phyloP scores from a whole-genome alignment of 768 basidiomycete species.

The Podaxis mareebaensis region DNA sequence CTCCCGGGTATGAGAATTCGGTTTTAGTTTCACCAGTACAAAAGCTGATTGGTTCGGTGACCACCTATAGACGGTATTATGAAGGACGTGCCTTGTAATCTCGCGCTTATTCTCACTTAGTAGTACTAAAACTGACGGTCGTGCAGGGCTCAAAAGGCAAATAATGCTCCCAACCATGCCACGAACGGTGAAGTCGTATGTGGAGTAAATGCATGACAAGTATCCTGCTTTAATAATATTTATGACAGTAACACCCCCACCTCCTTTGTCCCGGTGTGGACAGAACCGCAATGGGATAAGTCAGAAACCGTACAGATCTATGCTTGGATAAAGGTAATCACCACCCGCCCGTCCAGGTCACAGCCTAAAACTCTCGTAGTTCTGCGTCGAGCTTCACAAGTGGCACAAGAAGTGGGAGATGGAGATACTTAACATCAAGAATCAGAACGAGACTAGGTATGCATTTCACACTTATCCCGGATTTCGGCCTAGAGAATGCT shows the following conservation, averaged over 20 bases:
- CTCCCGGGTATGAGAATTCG: neutral
- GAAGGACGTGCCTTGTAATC: neutral
- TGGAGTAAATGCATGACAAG: neutral
- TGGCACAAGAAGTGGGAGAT: constrained; percentile 22
- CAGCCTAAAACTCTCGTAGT: constrained; percentile 18
- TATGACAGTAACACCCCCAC: neutral
- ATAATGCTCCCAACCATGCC: neutral
- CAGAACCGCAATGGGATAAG: neutral
- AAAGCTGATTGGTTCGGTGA: neutral
- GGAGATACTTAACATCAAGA: constrained; percentile 9
- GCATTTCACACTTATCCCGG: neutral
- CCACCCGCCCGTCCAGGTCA: neutral
- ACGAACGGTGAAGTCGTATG: neutral
- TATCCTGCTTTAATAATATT: neutral
- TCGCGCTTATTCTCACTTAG: neutral
- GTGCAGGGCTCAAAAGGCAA: neutral
- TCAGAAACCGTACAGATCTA: constrained; percentile 10
- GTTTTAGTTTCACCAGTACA: neutral
- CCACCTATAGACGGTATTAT: neutral
- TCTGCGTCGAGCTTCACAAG: constrained; percentile 23
- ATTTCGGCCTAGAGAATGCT: neutral
- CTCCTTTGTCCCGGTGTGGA: neutral
- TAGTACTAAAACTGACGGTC: neutral
- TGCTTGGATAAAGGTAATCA: constrained; percentile 26
- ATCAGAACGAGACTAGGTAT: constrained; percentile 23